These are phyloP conservation scores for Leptomonas pyrrhocoris DNA, from an alignment of 208 protist species.

Conservation along the genomic window DNA sequence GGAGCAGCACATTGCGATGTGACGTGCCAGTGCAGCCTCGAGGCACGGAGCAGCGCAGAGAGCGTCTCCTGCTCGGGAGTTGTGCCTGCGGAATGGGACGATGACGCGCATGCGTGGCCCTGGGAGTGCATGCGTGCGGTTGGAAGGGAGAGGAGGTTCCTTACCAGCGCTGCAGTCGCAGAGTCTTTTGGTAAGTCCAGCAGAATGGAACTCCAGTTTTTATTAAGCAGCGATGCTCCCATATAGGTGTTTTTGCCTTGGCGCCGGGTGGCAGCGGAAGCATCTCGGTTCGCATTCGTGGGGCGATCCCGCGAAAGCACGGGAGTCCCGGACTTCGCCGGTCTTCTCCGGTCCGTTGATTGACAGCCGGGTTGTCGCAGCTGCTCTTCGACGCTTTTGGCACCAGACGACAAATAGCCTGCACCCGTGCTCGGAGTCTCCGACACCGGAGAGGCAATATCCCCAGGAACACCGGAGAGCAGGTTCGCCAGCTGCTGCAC, in stretches of 20 bases:
- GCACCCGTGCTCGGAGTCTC: neutral
- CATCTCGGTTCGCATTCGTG: neutral
- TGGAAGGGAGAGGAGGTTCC: neutral
- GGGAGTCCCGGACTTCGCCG: neutral
- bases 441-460: neutral
- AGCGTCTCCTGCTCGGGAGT: neutral
- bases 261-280: neutral
- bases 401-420: neutral
- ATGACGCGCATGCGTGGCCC: neutral
- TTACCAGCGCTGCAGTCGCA: neutral
- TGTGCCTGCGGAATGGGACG: neutral
- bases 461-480: slow-evolving; percentile 5
- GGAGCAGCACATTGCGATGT: neutral
- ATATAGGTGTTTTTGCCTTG: neutral
- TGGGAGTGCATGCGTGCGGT: neutral
- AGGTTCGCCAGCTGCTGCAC: slow-evolving; percentile 23
- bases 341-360: neutral
- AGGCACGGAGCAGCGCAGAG: neutral
- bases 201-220: neutral
- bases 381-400: slow-evolving; percentile 11
- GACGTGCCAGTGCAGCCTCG: slow-evolving; percentile 1
- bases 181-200: neutral
- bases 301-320: neutral
- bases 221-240: neutral
- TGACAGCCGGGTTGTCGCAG: slow-evolving; percentile 2